Conservation (phyloP, 148 eudicot genomes). For the Fagopyrum tataricum region DNA sequence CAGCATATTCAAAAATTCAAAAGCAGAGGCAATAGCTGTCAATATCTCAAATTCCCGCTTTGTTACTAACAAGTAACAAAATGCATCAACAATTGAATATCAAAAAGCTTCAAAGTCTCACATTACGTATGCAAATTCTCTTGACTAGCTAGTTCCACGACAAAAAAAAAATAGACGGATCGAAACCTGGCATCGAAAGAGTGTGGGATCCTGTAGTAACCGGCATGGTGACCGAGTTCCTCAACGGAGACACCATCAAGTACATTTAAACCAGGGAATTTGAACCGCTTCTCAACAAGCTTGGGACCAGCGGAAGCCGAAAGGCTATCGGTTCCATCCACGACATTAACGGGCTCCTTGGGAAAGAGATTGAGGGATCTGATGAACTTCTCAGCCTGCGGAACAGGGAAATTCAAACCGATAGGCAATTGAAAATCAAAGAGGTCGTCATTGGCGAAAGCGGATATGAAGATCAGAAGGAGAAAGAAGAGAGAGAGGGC, state of each 20-base stretch:
- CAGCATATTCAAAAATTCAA: neutral
- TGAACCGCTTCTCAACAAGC: conserved; percentile 54
- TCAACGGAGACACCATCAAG: conserved; percentile 34
- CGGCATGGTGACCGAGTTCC: conserved; percentile 76
- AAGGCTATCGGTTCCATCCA: conserved; percentile 16
- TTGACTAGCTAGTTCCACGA: no score
- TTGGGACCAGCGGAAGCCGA: conserved; percentile 10
- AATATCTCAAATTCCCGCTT: neutral
- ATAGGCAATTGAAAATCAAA: conserved; percentile 12
- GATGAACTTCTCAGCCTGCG: conserved; percentile 38
- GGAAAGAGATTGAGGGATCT: conserved; percentile 66
- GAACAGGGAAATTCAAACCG: conserved; percentile 21
- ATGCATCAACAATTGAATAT: no score
- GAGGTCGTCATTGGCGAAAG: neutral
- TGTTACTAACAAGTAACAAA: neutral
- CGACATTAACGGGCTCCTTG: conserved; percentile 34
- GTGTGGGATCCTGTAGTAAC: conserved; percentile 58
- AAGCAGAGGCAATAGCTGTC: neutral
- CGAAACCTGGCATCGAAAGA: conserved; percentile 65
- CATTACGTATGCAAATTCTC: neutral
- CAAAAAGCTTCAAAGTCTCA: neutral
- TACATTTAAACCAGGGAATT: conserved; percentile 47
- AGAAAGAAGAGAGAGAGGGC: conserved; percentile 14
- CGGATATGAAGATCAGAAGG: conserved; percentile 14
- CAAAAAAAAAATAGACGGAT: neutral